phyloP scores from a whole-genome alignment of 257 asterid species.

The Solanum piurae region DNA sequence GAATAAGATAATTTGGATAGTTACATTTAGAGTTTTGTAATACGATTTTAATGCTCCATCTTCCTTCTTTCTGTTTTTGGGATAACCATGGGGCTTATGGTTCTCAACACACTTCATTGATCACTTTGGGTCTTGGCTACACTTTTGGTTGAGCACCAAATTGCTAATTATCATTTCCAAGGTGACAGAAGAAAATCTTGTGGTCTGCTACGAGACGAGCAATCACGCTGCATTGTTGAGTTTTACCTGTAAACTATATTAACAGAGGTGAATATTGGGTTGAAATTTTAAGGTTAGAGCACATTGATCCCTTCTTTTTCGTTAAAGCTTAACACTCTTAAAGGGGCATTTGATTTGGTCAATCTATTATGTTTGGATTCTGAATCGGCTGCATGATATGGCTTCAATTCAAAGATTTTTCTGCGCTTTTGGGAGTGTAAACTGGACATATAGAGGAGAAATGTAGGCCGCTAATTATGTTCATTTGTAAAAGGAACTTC shows the following conservation, averaged over 20 bases:
- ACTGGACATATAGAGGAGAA: neutral
- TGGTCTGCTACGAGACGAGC: neutral
- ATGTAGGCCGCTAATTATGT: neutral
- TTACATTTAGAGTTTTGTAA: neutral
- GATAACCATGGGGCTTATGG: neutral
- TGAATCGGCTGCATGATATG: neutral
- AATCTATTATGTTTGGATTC: neutral
- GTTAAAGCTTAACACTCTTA: neutral
- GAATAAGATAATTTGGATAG: neutral
- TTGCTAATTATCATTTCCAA: neutral
- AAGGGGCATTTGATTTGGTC: neutral
- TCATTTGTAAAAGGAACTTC: neutral
- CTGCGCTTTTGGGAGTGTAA: neutral
- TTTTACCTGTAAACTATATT: neutral
- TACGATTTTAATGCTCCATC: neutral
- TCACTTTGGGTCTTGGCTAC: neutral
- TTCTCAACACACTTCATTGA: neutral
- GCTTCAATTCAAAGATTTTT: neutral
- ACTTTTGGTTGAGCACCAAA: neutral
- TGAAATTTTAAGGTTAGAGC: neutral
- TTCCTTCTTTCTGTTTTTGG: neutral
- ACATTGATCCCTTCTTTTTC: neutral
- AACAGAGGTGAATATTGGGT: neutral
- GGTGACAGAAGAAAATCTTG: neutral
- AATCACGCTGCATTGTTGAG: neutral